These are phyloP conservation scores for Crithidia sp. DNA, from an alignment of 208 protist species.

Conservation along the genomic window DNA sequence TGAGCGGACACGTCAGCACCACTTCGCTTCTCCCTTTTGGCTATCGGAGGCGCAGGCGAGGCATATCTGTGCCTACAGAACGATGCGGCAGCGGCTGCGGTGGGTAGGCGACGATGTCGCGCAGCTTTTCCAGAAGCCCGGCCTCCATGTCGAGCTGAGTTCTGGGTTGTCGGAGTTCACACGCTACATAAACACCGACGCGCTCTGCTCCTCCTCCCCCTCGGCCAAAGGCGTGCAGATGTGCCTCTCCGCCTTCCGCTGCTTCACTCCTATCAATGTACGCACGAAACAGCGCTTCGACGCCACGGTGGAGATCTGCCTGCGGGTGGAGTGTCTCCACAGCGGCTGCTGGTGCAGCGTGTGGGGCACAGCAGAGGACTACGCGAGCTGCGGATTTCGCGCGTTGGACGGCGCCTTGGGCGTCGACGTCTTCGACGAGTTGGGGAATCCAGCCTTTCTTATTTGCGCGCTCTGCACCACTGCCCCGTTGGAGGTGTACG, in stretches of 20 bases:
- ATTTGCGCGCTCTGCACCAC: constrained; percentile 54
- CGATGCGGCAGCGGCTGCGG: not conserved
- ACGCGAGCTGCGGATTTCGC: constrained; percentile 34
- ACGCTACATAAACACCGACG: constrained; percentile 16
- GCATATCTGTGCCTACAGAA: not conserved
- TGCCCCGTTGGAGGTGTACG: constrained; percentile 38
- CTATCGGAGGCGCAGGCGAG: constrained; percentile 28
- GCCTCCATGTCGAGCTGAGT: constrained; percentile 7
- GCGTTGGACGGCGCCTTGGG: constrained; percentile 53
- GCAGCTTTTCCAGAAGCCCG: constrained; percentile 19
- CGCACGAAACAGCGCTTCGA: constrained; percentile 38
- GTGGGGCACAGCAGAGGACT: constrained; percentile 68
- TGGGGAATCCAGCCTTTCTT: constrained; percentile 59
- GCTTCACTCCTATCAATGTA: constrained; percentile 63
- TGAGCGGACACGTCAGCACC: not conserved
- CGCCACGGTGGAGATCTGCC: constrained; percentile 29
- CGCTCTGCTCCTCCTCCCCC: not conserved
- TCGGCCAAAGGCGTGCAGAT: not conserved
- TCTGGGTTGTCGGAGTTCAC: not conserved
- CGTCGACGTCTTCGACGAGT: constrained; percentile 54
- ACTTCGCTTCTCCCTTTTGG: constrained; percentile 66
- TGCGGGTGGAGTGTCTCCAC: constrained; percentile 46
- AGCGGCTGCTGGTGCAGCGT: constrained; percentile 71
- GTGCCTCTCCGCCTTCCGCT: constrained; percentile 47
- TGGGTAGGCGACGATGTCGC: constrained; percentile 20